These are phyloP conservation scores for Cystobasidium ongulense DNA, from an alignment of 768 basidiomycete species.

Conservation along the genomic window DNA sequence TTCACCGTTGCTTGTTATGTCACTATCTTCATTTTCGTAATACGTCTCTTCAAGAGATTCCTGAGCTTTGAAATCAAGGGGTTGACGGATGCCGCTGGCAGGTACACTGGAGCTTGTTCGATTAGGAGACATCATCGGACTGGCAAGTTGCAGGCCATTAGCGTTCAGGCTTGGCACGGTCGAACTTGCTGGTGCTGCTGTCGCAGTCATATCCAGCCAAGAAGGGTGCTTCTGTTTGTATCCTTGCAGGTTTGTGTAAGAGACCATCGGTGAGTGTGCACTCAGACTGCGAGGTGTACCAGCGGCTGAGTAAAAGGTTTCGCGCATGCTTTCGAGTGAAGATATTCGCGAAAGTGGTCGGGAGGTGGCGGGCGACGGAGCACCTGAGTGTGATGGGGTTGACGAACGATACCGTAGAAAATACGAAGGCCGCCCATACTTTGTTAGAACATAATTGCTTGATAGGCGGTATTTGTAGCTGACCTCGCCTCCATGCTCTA, in stretches of 20 bases:
- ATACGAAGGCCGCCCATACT: constrained; percentile 27
- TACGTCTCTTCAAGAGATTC: not conserved
- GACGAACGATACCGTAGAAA: constrained; percentile 10
- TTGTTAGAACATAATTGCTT: constrained; percentile 36
- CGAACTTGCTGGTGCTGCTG: not conserved
- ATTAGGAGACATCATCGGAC: not conserved
- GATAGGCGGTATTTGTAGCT: constrained; percentile 34
- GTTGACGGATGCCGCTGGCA: not conserved
- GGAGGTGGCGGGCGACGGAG: constrained; percentile 17
- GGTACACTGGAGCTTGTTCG: not conserved
- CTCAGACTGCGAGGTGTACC: constrained; percentile 1
- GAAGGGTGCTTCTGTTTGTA: not conserved
- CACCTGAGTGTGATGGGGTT: not conserved
- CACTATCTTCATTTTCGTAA: constrained; percentile 2
- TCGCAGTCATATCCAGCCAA: constrained; percentile 26
- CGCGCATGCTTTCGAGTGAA: constrained; percentile 32
- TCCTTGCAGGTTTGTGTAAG: not conserved
- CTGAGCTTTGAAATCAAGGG: not conserved
- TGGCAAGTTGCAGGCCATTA: not conserved
- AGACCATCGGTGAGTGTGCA: not conserved
- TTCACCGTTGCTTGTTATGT: not conserved
- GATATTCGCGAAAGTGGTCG: constrained; percentile 26
- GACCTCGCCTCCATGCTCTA: constrained; percentile 39
- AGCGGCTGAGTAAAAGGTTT: constrained; percentile 32
- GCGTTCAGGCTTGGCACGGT: not conserved